These are phyloP conservation scores for Pelargonium myrrhifolium DNA, from an alignment of 441 rosid species.

Conservation along the genomic window DNA sequence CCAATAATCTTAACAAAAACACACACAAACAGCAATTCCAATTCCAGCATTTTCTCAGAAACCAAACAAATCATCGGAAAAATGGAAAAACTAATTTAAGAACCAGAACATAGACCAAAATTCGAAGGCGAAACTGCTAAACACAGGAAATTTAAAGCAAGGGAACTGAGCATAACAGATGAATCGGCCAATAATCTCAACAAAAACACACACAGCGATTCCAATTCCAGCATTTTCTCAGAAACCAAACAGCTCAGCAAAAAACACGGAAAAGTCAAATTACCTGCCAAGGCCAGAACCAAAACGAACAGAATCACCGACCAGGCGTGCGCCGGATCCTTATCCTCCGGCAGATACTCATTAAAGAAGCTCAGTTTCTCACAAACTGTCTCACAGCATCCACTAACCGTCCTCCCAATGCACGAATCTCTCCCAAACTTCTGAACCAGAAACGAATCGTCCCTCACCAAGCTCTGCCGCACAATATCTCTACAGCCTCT, in stretches of 20 bases:
- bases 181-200: neutral
- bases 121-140: neutral
- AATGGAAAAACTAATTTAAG: neutral
- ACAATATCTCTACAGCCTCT: slow-evolving; percentile 42
- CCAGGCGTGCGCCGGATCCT: slow-evolving; percentile 35
- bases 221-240: slow-evolving; percentile 7
- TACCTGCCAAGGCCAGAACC: slow-evolving; percentile 37
- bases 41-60: neutral
- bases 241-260: neutral
- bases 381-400: slow-evolving; percentile 25
- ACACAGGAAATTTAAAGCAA: neutral
- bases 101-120: neutral
- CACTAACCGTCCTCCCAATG: slow-evolving; percentile 21
- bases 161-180: neutral
- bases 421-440: slow-evolving; percentile 25
- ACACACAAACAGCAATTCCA: neutral
- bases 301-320: slow-evolving; percentile 30
- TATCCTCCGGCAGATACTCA: slow-evolving; percentile 40
- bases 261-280: neutral
- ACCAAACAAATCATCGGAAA: neutral
- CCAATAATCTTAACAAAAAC: neutral
- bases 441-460: slow-evolving; percentile 29
- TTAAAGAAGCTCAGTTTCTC: slow-evolving; percentile 25
- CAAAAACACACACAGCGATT: neutral
- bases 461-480: slow-evolving; percentile 33